Evolutionary conservation across 2,329 filamentous ascomycete species (phyloP), one percentile per base, ranked within the genome.

Genomic region (Diplodia corticola): DNA sequence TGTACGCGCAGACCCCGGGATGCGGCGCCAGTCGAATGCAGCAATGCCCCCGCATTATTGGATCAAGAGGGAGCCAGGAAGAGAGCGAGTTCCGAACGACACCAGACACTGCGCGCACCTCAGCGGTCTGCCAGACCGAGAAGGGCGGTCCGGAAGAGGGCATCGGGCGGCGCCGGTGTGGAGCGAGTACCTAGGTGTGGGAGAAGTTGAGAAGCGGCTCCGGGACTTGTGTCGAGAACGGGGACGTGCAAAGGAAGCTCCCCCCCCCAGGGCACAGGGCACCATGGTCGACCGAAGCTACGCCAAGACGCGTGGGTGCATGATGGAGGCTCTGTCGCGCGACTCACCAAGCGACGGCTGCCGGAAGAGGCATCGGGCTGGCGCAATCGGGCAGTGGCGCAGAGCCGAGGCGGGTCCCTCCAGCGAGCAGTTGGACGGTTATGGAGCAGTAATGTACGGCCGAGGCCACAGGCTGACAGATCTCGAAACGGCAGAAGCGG

Each of bases 401-500:
- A 28, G 57, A 40, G 24, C 44, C 28, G 17, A 26, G 57, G 26
- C 28, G 44, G 57, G 26, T 44, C 30, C 20, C 20, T n/a, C 30
- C 51, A 28, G 22, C 17, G 30, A 30, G n/a, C n/a, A n/a, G n/a
- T n/a, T n/a, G n/a, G n/a, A n/a, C n/a, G n/a, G n/a, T n/a, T n/a
- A n/a, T n/a, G n/a, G n/a, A n/a, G n/a, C n/a, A n/a, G n/a, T n/a
- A n/a, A n/a, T n/a, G n/a, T n/a, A n/a, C n/a, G n/a, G n/a, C n/a
- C n/a, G n/a, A n/a, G n/a, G n/a, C n/a, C n/a, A n/a, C n/a, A n/a
- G 26, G 57, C 44, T 61, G 57, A 61, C 57, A 61, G 57, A 61
- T 35, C 6, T 35, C 57, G 57, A 61, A 61, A 61, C 57, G 57
- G 13, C 26, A 54, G 37, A 28, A 24, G 54, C 53, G 54, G 17